A percentile compares a stretch with the other conserved stretches of the same genome.
These are phyloP conservation scores for Carex cristatella DNA, from an alignment of 176 grass and related monocot genomes.

Conservation along the genomic window DNA sequence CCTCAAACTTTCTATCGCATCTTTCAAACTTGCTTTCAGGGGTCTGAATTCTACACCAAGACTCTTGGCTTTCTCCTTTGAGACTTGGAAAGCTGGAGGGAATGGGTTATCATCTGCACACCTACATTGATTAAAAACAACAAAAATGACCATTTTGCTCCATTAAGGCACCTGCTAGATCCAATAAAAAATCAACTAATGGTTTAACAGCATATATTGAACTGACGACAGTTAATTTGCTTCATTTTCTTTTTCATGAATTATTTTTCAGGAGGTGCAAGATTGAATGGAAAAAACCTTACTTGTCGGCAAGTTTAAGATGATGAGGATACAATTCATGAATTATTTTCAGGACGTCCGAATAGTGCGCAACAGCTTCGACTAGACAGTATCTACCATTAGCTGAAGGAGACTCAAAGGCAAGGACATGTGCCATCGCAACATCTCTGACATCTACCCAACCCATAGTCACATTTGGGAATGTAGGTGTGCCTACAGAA, in stretches of 20 bases:
- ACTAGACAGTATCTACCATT: constrained; percentile 27
- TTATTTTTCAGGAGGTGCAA: background rate
- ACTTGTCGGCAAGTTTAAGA: constrained; percentile 26
- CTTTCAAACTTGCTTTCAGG: constrained; percentile 37
- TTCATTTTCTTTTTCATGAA: background rate
- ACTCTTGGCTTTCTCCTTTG: constrained; percentile 44
- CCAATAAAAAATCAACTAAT: too few relatives aligned
- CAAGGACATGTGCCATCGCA: constrained; percentile 24
- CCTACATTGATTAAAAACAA: constrained; percentile 26
- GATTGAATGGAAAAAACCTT: constrained; percentile 8
- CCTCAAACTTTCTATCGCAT: constrained; percentile 57
- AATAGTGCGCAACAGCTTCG: constrained; percentile 22
- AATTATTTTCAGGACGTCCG: constrained; percentile 27
- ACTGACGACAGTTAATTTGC: background rate
- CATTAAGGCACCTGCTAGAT: too few relatives aligned
- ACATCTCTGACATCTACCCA: constrained; percentile 34
- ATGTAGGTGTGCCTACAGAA: constrained; percentile 15
- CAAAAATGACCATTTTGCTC: background rate
- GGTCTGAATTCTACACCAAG: constrained; percentile 32
- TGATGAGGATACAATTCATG: constrained; percentile 32
- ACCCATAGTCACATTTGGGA: constrained; percentile 20
- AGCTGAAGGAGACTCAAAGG: constrained; percentile 23
- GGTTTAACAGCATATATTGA: background rate
- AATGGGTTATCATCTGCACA: constrained; percentile 52
- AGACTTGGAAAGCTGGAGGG: constrained; percentile 41